Evolutionary conservation across 192 early-diverging fungal genomes (phyloP).

Genomic region (Coemansia sp.): DNA sequence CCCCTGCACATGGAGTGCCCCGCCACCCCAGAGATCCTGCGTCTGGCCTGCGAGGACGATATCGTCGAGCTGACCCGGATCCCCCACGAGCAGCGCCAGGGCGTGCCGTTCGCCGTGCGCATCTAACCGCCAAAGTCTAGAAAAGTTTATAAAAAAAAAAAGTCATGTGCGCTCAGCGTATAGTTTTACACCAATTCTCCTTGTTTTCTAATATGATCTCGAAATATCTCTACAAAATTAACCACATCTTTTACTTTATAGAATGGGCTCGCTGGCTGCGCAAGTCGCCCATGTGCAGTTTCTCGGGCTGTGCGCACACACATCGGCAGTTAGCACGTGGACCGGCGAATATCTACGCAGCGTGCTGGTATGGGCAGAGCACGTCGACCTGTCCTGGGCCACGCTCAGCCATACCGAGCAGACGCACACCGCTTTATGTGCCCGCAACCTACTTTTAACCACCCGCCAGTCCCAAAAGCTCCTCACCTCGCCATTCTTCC

Average conservation of each 20-base stretch:
- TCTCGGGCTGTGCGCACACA: slow-evolving; percentile 11
- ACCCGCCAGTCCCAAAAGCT: not conserved
- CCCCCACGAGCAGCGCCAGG: slow-evolving; percentile 20
- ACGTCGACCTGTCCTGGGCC: slow-evolving; percentile 29
- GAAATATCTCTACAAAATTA: too few relatives aligned
- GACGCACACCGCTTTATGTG: slow-evolving; percentile 1
- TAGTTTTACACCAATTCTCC: too few relatives aligned
- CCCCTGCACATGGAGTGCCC: slow-evolving; percentile 67
- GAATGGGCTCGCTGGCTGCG: slow-evolving; percentile 16
- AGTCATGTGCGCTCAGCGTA: too few relatives aligned
- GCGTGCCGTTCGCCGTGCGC: slow-evolving; percentile 36
- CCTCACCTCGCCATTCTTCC: not conserved
- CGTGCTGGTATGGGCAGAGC: slow-evolving; percentile 23
- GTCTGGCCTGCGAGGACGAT: slow-evolving; percentile 68
- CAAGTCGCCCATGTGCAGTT: slow-evolving; percentile 30
- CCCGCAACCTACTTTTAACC: not conserved
- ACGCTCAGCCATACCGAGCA: slow-evolving; percentile 12
- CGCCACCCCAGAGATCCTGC: slow-evolving; percentile 75
- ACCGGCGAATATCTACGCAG: not conserved
- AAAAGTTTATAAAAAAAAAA: not conserved
- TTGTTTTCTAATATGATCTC: too few relatives aligned
- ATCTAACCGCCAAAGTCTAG: slow-evolving; percentile 14
- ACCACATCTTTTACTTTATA: too few relatives aligned
- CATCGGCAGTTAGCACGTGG: slow-evolving; percentile 5
- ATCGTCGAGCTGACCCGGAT: slow-evolving; percentile 48